Base-by-base conservation (phyloP, 2,329 filamentous ascomycete species). In the Ophiostoma australiae region DNA sequence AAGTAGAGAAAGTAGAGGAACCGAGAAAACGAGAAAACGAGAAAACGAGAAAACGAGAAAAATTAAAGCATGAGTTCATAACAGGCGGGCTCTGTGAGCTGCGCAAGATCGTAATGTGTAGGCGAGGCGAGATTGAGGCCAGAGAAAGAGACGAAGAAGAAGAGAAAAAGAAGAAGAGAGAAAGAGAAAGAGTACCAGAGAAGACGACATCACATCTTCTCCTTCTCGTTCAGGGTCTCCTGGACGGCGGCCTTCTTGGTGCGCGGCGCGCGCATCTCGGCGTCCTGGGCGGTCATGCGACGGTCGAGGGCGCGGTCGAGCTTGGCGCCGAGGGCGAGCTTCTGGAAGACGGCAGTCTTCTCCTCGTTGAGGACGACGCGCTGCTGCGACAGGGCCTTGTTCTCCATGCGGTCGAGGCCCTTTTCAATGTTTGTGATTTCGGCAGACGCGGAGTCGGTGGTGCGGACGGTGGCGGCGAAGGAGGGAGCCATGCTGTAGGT, bases 261-360 rank as follows among this genome's bases (percentile, higher is more conserved):
- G 41, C 83, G 80, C 31, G 84, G 87, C 13, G 70, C 8, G 74
- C 90, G 88, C 85, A 95, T 94, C 80, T 92, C 90, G 75, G 94
- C 94, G 77, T 97, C 94, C 80, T 97, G 94, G 75, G 91, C 83
- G 37, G 87, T 90, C 93, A 97, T 95, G 77, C 94, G 88, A 75
- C 93, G 86, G 75, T 90, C 90, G 70, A 97, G 87, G 31, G 94
- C 93, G 73, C 94, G 89, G 79, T 97, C 93, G 58, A 97, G 87
- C 82, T 97, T 97, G 73, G 93, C 93, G 67, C 93, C 91, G 69
- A 97, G 86, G 52, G 93, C 93, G 72, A 97, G 86, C 82, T 96
- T 96, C 83, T 89, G 90, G 80, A 97, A 84, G 78, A 91, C 90
- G 77, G 92, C 91, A 27, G 86, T 88, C 85, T 97, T 96, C 80